Evolutionary conservation across 2,329 filamentous ascomycete species (phyloP), one percentile per base, ranked within the genome.

Genomic region (Didymella glomerata): DNA sequence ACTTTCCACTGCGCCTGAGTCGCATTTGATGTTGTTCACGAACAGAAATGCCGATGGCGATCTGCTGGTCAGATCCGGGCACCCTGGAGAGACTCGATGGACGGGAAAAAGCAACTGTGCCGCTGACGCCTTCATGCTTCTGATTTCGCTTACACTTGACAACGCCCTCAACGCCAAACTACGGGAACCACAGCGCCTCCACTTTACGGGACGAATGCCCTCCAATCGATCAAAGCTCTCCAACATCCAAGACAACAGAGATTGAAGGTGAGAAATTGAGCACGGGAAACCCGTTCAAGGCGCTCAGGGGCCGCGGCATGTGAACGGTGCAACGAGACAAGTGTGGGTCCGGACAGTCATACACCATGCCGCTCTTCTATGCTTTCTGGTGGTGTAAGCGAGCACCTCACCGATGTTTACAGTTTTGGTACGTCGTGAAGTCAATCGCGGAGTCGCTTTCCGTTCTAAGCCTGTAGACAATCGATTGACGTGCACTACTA

Each of bases 141-240:
- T 49, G 34, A 54, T 59, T 34, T 59, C 50, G 56, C 56, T 59
- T 54, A 59, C 24, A 54, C 46, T 59, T 50, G 56, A 59, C 56
- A 44, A 34, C 32, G 47, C 46, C 46, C 40, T 32, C 56, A 30
- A 54, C 55, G 45, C 56, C 50, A 50, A 2, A 38, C 45, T 36
- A 22, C 47, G 50, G 49, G 50, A 54, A 50, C 41, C 41, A 42
- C 46, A 50, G 13, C 41, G 50, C 56, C 49, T 58, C 55, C 56
- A 54, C 56, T n/a, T 45, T 18, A 46, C 32, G 18, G 36, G 25
- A 54, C 20, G 38, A 30, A 28, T 27, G 27, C 27, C 28, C 20
- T 42, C 56, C 56, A 59, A 59, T 51, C 46, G 40, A 50, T 34
- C 6, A 16, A 41, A 32, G 2, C 6, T 42, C 41, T 16, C 25